Evolutionary conservation across 73 alveolate species (phyloP).

Genomic region (Paramecium sonneborni): DNA sequence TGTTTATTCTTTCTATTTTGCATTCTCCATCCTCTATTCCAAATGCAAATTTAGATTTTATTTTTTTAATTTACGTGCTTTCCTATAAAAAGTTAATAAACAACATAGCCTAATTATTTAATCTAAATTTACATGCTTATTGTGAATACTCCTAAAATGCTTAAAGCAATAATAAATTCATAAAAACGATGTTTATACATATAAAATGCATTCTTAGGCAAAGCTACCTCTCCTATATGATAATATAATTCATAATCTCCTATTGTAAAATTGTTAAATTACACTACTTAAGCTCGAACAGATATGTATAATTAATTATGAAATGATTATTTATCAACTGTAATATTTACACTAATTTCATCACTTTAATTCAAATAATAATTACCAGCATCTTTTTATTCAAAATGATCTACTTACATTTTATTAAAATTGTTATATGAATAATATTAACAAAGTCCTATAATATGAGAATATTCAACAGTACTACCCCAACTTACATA

Average conservation of each 20-base stretch:
- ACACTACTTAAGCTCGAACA: background rate
- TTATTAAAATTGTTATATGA: background rate
- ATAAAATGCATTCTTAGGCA: background rate
- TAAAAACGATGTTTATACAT: conserved; percentile 14
- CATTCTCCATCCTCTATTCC: background rate
- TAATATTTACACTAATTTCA: background rate
- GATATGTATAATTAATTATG: background rate
- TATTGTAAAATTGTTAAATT: background rate
- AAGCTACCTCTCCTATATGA: background rate
- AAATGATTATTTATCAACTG: background rate
- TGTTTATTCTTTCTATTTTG: background rate
- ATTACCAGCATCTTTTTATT: background rate
- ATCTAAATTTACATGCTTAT: background rate
- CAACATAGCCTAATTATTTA: conserved; percentile 2
- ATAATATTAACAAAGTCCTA: conserved; percentile 15
- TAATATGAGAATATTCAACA: background rate
- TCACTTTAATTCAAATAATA: background rate
- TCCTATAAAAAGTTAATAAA: conserved; percentile 14
- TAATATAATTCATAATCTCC: background rate
- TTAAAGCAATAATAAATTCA: background rate
- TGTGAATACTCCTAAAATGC: background rate
- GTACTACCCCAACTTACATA: background rate
- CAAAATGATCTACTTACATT: background rate
- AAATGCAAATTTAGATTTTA: background rate
- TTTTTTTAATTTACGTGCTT: background rate